These are phyloP conservation scores for Castanospermum australe DNA, from an alignment of 306 rosid species.

Conservation along the genomic window DNA sequence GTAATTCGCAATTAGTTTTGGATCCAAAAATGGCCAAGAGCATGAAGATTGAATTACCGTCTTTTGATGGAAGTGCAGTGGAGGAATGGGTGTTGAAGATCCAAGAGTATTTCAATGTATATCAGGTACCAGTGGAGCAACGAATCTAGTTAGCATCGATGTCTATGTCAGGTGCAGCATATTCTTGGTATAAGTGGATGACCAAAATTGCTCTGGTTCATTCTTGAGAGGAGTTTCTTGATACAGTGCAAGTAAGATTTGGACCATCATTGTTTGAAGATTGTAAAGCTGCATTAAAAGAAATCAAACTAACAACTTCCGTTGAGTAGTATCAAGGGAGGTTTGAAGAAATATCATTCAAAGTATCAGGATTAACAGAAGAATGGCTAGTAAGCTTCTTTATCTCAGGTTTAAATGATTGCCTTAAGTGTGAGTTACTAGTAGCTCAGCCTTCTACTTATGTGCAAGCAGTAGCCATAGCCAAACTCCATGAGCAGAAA, in stretches of 20 bases:
- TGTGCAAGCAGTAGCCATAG: not conserved
- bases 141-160: not conserved
- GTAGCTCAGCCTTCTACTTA: not conserved
- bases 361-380: not conserved
- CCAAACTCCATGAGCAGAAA: not conserved
- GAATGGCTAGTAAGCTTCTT: not conserved
- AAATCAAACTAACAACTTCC: not conserved
- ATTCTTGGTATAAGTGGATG: not conserved
- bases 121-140: not conserved
- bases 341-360: not conserved
- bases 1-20: too few species aligned
- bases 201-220: not conserved
- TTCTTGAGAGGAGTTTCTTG: not conserved
- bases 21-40: too few species aligned
- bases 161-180: not conserved
- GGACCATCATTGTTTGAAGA: not conserved
- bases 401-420: not conserved
- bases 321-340: not conserved
- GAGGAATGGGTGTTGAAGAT: not conserved
- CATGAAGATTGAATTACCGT: too few species aligned
- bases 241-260: too few species aligned
- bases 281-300: not conserved
- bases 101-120: not conserved
- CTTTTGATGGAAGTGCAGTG: not conserved
- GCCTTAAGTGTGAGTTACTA: not conserved